Conservation (phyloP, 257 asterid species). For the Paulownia fortunei region DNA sequence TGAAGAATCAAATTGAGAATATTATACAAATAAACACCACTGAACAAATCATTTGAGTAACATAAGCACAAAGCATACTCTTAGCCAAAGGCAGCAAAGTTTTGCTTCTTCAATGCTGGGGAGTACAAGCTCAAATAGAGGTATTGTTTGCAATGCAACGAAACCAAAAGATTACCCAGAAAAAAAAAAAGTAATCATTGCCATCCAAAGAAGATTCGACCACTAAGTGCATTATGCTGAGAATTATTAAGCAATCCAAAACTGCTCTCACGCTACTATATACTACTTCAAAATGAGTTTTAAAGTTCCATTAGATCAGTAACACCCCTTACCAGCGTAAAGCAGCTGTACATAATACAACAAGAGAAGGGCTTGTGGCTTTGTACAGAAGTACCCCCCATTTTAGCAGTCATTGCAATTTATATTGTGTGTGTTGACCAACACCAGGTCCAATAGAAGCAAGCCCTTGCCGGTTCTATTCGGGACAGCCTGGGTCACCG, state of each 20-base stretch:
- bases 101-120: constrained; percentile 7
- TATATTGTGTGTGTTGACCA: too few species aligned
- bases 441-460: too few species aligned
- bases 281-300: not conserved
- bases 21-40: not conserved
- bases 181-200: not conserved
- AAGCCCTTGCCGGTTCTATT: too few species aligned
- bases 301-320: not conserved
- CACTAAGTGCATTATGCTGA: not conserved
- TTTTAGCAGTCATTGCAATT: constrained; percentile 4
- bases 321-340: not conserved
- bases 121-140: constrained; percentile 3
- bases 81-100: not conserved
- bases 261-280: not conserved
- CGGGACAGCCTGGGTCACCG: too few species aligned
- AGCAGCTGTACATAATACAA: not conserved
- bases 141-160: not conserved
- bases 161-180: not conserved
- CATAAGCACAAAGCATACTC: not conserved
- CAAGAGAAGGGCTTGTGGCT: not conserved
- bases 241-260: not conserved
- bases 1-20: constrained; percentile 14
- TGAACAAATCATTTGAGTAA: constrained; percentile 15
- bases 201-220: not conserved
- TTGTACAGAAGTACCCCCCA: not conserved